Base-by-base conservation (phyloP, 768 basidiomycete species). In the Tricholoma furcatifolium region DNA sequence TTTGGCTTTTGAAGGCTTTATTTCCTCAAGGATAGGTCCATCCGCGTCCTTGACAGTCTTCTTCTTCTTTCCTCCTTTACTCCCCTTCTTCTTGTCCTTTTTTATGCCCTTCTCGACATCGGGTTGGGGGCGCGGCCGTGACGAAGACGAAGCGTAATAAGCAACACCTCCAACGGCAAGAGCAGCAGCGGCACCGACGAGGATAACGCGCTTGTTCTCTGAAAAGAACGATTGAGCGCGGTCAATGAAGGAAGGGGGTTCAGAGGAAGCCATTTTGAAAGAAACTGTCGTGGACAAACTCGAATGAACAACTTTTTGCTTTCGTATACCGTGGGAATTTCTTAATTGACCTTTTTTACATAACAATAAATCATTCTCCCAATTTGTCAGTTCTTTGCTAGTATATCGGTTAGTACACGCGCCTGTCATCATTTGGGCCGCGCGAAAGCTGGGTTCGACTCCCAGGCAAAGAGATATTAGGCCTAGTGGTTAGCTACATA, bases 21-120 rank as follows among this genome's bases (percentile, higher is more conserved):
- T 66, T 68, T 94, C 91, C 75, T 95, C 91, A 43, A 96, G 69
- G 38, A 96, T 74, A 35, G 93, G 93, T 0, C 87, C 86, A 55
- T 90, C 83, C 27, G 68, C 55, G 56, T 82, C 82, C 63, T 81
- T 84, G 11, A 65, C 70, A 0, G 76, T 59, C 69, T 77, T 82
- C 73, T 86, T 87, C 71, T 83, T 83, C 66, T 74, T 74, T 42
- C 64, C 60, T 50, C 67, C 61, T 61, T 27, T 27, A 7, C 27
- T 27, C 27, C 27, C 27, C 27, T 27, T 27, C 7, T 27, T 27
- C 27, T 27, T 27, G 27, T 27, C 27, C 27, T 27, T 27, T 7
- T 27, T 27, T 44, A 62, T 58, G 40, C 67, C 73, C 63, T 81
- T 83, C 64, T 80, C 76, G 49, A 64, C 62, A 62, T 75, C 76